Base-by-base conservation (phyloP, 805 yeast species). In the Yarrowia hollandica region DNA sequence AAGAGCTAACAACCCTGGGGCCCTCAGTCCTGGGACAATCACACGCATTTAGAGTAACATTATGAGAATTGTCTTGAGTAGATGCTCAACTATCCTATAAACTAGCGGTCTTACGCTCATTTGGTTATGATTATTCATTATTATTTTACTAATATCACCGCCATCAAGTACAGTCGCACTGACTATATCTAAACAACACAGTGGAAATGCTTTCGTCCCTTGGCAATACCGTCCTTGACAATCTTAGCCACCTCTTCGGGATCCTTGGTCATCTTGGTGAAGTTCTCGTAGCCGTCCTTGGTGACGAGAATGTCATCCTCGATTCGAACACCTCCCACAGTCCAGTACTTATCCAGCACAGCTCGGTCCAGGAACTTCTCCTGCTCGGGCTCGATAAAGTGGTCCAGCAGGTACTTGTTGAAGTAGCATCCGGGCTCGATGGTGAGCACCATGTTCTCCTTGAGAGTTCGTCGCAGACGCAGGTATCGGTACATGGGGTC, bases 391-490 rank as follows among this genome's bases (percentile, higher is more conserved):
- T 69, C 67, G 65, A 86, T 72, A 9, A 81, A 80, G 28, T 85
- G 83, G 54, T 85, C 82, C 46, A 94, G 75, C 67, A 92, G 76
- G 67, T 85, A 89, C 34, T 92, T 88, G 50, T 91, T 87, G 74
- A 92, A 94, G 71, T 92, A 92, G 64, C 86, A 78, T 33, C 99
- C 99, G 2, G 99, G 99, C 72, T 92, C 99, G 64, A 91, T 89
- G 0, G 98, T 92, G 1, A 94, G 79, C 19, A 87, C 90, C 96
- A 92, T 90, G 14, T 88, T 87, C 37, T 77, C 75, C 70, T 82
- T 74, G 59, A 92, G 78, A 0, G 74, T 70, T 67, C 98, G 82
- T 66, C 98, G 81, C 59, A 94, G 73, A 69, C 99, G 84, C 68
- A 92, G 79, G 69, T 88, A 90, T 60, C 80, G 75, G 66, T 90